phyloP scores from a whole-genome alignment of 2,329 filamentous ascomycete genomes.

The Mycosphaerelloides madeirae region DNA sequence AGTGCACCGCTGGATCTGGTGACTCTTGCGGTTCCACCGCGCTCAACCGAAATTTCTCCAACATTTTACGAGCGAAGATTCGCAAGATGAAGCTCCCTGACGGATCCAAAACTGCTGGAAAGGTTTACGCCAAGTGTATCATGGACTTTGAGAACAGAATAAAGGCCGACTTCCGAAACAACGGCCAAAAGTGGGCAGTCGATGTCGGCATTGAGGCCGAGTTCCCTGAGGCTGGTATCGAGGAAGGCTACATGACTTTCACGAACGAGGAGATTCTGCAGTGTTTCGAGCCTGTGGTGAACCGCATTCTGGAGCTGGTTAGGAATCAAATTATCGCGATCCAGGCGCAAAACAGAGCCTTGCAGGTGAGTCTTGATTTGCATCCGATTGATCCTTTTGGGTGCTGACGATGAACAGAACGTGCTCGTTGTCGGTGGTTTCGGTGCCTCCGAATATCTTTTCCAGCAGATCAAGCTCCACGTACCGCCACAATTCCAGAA shows the following conservation, averaged over 20 bases:
- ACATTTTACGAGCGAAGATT: constrained; percentile 95
- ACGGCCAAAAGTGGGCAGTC: constrained; percentile 95
- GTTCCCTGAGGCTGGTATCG: constrained; percentile 94
- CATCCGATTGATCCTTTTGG: not conserved
- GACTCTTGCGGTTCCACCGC: constrained; percentile 98
- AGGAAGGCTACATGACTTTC: constrained; percentile 99
- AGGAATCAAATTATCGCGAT: constrained; percentile 99
- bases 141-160: constrained; percentile 99
- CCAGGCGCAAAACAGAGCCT: constrained; percentile 86
- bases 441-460: constrained; percentile 95
- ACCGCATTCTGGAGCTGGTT: constrained; percentile 91
- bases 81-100: constrained; percentile 98
- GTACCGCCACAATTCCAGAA: constrained; percentile 97
- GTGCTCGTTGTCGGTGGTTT: constrained; percentile 97
- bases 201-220: constrained; percentile 98
- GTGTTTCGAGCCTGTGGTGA: constrained; percentile 97
- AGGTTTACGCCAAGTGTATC: constrained; percentile 98
- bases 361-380: constrained; percentile 58
- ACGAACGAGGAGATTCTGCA: constrained; percentile 98
- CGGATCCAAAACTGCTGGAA: constrained; percentile 93
- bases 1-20: constrained; percentile 94
- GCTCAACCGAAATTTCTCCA: constrained; percentile 96
- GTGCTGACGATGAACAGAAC: constrained; percentile 52
- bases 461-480: constrained; percentile 98
- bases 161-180: constrained; percentile 99